A percentile compares a stretch with the other conserved stretches of the same genome.
Conservation (phyloP, 2,329 filamentous ascomycete genomes). For the Xylaria sp. region DNA sequence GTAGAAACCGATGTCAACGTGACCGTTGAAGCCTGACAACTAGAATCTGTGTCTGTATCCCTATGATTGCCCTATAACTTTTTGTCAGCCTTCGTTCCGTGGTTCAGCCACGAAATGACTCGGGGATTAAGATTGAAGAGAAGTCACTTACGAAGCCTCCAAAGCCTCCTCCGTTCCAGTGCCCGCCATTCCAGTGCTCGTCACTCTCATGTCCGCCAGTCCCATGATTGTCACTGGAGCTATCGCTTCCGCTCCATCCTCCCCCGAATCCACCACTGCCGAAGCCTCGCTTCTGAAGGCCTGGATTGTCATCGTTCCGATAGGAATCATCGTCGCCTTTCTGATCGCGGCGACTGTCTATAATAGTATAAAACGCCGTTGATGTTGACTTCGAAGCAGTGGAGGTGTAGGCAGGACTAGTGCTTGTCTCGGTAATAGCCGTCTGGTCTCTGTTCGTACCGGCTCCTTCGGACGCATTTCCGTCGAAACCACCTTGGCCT, state of each 20-base stretch:
- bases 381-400: neutral
- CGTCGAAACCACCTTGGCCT: neutral
- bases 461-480: neutral
- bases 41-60: neutral
- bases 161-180: neutral
- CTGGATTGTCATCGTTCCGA: neutral
- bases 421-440: neutral
- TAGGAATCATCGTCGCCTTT: neutral
- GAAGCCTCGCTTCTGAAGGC: conserved; percentile 18
- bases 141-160: conserved; percentile 26
- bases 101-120: neutral
- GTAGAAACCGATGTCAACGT: conserved; percentile 19
- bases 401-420: conserved; percentile 1
- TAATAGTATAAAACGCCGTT: neutral
- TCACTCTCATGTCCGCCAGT: neutral
- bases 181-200: neutral
- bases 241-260: conserved; percentile 8
- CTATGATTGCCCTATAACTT: conserved; percentile 2
- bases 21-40: conserved; percentile 13
- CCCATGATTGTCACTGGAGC: neutral
- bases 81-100: conserved; percentile 5
- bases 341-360: neutral
- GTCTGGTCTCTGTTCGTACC: neutral
- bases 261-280: conserved; percentile 15
- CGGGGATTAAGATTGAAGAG: neutral